Conservation (phyloP, 208 protist genomes). For the Phytomonas sp. region DNA sequence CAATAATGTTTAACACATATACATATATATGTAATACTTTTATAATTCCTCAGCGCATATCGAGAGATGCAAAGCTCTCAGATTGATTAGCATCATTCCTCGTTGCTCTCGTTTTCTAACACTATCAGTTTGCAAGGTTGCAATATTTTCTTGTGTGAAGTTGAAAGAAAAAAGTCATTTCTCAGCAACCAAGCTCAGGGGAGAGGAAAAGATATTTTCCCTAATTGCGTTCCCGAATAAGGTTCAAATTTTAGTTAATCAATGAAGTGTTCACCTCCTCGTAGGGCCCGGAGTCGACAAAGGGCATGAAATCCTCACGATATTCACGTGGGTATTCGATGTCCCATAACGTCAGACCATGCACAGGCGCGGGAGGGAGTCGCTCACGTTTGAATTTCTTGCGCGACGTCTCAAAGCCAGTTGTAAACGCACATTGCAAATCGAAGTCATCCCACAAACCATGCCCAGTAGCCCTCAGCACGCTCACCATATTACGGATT, state of each 20-base stretch:
- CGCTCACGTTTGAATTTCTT: conserved; percentile 58
- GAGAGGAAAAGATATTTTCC: no score
- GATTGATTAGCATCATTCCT: no score
- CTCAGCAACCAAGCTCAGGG: no score
- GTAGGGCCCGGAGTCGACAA: conserved; percentile 70
- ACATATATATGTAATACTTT: no score
- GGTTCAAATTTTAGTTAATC: conserved; percentile 19
- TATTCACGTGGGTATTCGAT: conserved; percentile 70
- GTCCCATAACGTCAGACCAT: conserved; percentile 84
- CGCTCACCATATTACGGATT: conserved; percentile 82
- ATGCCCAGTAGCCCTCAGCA: conserved; percentile 65
- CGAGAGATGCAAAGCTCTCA: no score
- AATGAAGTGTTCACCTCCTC: conserved; percentile 48
- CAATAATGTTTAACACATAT: no score
- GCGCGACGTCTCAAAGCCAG: conserved; percentile 69
- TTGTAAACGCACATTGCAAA: conserved; percentile 58
- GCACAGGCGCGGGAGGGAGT: conserved; percentile 60
- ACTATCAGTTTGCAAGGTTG: no score
- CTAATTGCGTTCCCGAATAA: no score
- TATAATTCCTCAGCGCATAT: no score
- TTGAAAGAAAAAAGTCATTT: no score
- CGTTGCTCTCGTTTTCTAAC: no score
- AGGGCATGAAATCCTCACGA: conserved; percentile 49
- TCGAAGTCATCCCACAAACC: conserved; percentile 81
- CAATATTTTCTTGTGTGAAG: no score